phyloP scores from a whole-genome alignment of 805 yeast species.

The Candida wancherniae region DNA sequence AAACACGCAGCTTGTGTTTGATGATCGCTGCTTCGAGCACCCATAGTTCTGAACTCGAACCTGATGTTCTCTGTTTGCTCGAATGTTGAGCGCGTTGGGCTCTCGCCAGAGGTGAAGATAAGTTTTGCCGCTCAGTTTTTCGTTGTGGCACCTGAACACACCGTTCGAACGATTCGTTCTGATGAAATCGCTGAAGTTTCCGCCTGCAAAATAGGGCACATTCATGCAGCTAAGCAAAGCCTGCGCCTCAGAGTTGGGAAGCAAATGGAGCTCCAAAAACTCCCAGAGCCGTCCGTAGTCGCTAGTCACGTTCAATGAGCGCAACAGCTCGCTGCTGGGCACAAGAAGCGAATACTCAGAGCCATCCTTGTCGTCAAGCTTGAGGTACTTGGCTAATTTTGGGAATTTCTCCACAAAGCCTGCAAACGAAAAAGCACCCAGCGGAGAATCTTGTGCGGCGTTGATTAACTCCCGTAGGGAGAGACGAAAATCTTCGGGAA shows the following conservation, averaged over 20 bases:
- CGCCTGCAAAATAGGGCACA: constrained; percentile 8
- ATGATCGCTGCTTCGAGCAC: constrained; percentile 35
- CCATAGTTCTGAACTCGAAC: constrained; percentile 60
- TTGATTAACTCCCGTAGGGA: constrained; percentile 50
- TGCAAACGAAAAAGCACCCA: constrained; percentile 29
- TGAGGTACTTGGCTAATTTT: constrained; percentile 38
- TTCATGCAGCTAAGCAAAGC: constrained; percentile 45
- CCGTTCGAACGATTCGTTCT: constrained; percentile 14
- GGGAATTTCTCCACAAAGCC: constrained; percentile 44
- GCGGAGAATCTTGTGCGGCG: constrained; percentile 39
- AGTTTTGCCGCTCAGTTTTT: constrained; percentile 11
- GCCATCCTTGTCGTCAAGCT: constrained; percentile 26
- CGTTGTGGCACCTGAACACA: constrained; percentile 11
- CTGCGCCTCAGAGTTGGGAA: constrained; percentile 52
- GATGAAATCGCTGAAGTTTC: constrained; percentile 6
- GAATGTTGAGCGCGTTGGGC: constrained; percentile 1
- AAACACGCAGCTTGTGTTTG: constrained; percentile 49
- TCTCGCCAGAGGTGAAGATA: constrained; percentile 9
- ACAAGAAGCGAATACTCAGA: constrained; percentile 56
- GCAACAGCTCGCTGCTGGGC: constrained; percentile 60
- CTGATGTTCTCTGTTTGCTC: constrained; percentile 45
- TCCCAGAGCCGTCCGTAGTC: constrained; percentile 42
- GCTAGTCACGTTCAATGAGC: constrained; percentile 45
- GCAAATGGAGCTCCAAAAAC: constrained; percentile 62
- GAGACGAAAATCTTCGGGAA: constrained; percentile 56